A percentile compares a stretch with the other conserved stretches of the same genome.
Conservation (phyloP, 1,284 basidiomycete genomes). For the Ganoderma leucocontextum region DNA sequence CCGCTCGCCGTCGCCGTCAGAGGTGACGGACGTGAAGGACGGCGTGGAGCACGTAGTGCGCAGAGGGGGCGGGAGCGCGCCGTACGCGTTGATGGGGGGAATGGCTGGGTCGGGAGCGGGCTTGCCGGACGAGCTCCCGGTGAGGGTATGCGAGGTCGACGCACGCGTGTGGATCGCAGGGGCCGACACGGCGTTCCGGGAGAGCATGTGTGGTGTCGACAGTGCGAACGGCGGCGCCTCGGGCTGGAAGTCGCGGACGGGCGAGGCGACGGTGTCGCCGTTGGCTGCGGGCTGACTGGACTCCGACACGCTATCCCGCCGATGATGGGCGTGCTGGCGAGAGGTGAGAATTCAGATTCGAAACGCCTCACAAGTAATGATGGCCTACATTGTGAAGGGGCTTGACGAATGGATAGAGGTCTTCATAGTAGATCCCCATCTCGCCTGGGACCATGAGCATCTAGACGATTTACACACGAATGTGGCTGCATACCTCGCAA, state of each 20-base stretch:
- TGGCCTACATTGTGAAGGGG: constrained; percentile 46
- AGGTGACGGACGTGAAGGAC: constrained; percentile 23
- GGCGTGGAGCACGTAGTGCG: constrained; percentile 17
- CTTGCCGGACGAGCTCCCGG: neutral
- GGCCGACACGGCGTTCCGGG: neutral
- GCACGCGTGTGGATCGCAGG: neutral
- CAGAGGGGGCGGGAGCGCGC: constrained; percentile 45
- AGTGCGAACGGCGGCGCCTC: constrained; percentile 14
- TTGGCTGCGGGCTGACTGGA: neutral
- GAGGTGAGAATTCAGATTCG: constrained; percentile 11
- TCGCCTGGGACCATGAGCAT: constrained; percentile 46
- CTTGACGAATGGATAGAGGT: constrained; percentile 60
- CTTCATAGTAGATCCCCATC: constrained; percentile 65
- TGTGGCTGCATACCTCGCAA: constrained; percentile 52
- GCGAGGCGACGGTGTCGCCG: neutral
- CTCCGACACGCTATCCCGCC: neutral
- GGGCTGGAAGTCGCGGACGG: constrained; percentile 18
- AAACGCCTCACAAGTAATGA: neutral
- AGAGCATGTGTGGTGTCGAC: neutral
- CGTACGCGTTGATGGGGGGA: constrained; percentile 58
- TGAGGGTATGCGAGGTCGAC: neutral
- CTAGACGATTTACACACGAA: neutral
- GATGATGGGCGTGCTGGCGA: constrained; percentile 28
- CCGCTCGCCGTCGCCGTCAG: constrained; percentile 21
- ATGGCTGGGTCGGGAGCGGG: constrained; percentile 42